Conservation (phyloP, 345 rosid genomes). For the Streptanthus diversifolius region DNA sequence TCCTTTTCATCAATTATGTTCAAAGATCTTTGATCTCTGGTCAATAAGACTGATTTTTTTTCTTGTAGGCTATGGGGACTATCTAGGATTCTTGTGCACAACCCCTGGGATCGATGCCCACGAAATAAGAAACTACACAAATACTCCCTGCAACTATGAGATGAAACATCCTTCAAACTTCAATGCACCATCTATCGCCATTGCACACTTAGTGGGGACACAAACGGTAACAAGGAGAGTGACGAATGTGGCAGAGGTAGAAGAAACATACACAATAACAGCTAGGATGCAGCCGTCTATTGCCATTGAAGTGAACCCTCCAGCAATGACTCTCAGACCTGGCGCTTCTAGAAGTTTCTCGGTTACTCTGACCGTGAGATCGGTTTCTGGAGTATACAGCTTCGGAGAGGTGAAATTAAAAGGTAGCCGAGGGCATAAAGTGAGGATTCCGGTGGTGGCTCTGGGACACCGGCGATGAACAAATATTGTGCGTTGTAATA, state of each 20-base stretch:
- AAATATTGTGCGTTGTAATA: constrained; percentile 45
- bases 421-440: constrained; percentile 94
- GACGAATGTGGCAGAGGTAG: constrained; percentile 64
- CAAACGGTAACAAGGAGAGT: constrained; percentile 63
- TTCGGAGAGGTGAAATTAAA: constrained; percentile 83
- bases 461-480: constrained; percentile 61
- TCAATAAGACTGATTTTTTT: background rate
- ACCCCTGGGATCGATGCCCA: constrained; percentile 76
- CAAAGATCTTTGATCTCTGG: constrained; percentile 2
- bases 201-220: constrained; percentile 74
- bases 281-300: constrained; percentile 78
- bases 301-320: constrained; percentile 75
- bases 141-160: constrained; percentile 60
- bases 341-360: constrained; percentile 69
- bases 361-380: constrained; percentile 59
- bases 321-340: constrained; percentile 75
- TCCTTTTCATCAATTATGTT: background rate
- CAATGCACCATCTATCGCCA: constrained; percentile 77
- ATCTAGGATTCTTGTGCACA: constrained; percentile 93
- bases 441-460: constrained; percentile 80
- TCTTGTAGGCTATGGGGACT: constrained; percentile 69
- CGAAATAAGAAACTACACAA: constrained; percentile 79
- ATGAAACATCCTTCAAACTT: constrained; percentile 86
- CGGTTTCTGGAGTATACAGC: constrained; percentile 69
- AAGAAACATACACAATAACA: constrained; percentile 77